A percentile compares a stretch with the other conserved stretches of the same genome.
Evolutionary conservation across 768 basidiomycete species (phyloP).

Genomic region (Suillus clintonianus): DNA sequence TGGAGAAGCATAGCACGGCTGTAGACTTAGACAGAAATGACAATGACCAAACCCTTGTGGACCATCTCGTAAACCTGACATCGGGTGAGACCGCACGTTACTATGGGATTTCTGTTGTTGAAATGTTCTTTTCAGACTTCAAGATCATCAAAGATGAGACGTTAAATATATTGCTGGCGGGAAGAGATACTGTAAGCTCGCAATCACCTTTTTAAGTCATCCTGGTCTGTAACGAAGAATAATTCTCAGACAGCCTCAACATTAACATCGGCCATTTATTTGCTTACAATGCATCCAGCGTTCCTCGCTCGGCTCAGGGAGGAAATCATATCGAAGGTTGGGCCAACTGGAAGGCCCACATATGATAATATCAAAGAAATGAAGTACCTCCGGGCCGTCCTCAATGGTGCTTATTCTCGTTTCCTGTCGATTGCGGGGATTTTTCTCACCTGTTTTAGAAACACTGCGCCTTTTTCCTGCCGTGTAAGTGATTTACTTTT

Average conservation of each 20-base stretch:
- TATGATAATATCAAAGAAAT: slow-evolving; percentile 45
- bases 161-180: slow-evolving; percentile 46
- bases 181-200: slow-evolving; percentile 42
- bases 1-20: slow-evolving; percentile 23
- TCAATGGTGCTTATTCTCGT: slow-evolving; percentile 37
- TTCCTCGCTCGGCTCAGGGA: slow-evolving; percentile 41
- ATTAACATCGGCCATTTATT: slow-evolving; percentile 46
- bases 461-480: slow-evolving; percentile 35
- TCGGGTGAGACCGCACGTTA: slow-evolving; percentile 27
- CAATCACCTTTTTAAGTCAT: neutral
- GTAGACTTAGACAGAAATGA: slow-evolving; percentile 12
- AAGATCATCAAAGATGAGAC: slow-evolving; percentile 42
- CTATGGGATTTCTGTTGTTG: neutral
- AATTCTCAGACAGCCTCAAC: slow-evolving; percentile 42
- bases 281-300: slow-evolving; percentile 46
- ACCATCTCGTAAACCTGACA: slow-evolving; percentile 40
- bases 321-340: slow-evolving; percentile 43
- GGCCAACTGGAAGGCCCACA: slow-evolving; percentile 34
- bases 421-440: neutral
- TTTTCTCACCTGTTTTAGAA: slow-evolving; percentile 18
- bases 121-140: slow-evolving; percentile 19
- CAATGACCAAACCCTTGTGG: slow-evolving; percentile 43
- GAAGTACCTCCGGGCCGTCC: slow-evolving; percentile 45
- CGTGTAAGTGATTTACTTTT: slow-evolving; percentile 21
- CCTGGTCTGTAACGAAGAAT: neutral